Evolutionary conservation across 257 asterid species (phyloP).

Genomic region (Craterostigma plantagineum): DNA sequence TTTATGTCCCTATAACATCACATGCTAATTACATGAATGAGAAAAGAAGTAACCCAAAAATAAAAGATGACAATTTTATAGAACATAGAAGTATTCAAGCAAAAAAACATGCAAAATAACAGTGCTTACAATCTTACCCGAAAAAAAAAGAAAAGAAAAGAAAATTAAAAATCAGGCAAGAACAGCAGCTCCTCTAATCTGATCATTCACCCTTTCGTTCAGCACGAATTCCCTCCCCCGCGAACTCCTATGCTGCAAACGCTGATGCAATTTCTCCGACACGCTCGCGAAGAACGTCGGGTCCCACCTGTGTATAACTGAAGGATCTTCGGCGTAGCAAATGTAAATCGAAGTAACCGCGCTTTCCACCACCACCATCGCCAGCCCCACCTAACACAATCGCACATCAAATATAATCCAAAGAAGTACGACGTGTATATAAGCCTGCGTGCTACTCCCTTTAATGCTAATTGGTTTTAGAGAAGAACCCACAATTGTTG

Average conservation of each 20-base stretch:
- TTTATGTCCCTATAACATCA: too few relatives aligned
- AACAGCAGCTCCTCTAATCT: constrained; percentile 27
- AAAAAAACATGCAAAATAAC: too few relatives aligned
- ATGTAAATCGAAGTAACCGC: constrained; percentile 89
- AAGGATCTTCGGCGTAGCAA: constrained; percentile 85
- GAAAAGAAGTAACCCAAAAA: too few relatives aligned
- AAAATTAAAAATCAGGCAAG: constrained; percentile 14
- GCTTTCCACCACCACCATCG: constrained; percentile 91
- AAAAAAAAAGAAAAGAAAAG: too few relatives aligned
- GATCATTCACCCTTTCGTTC: constrained; percentile 36
- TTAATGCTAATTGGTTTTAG: too few relatives aligned
- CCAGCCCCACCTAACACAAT: constrained; percentile 94
- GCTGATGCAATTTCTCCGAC: constrained; percentile 75
- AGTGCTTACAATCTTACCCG: too few relatives aligned
- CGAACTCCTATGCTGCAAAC: constrained; percentile 90
- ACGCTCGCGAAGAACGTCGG: constrained; percentile 50
- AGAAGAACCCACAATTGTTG: too few relatives aligned
- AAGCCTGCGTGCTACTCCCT: too few relatives aligned
- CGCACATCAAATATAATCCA: constrained; percentile 13
- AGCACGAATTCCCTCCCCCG: constrained; percentile 36
- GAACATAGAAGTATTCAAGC: too few relatives aligned
- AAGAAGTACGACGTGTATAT: too few relatives aligned
- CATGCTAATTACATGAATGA: too few relatives aligned
- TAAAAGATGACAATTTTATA: too few relatives aligned
- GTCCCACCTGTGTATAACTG: constrained; percentile 70